A percentile compares a stretch with the other conserved stretches of the same genome.
phyloP scores from a whole-genome alignment of 2,329 filamentous ascomycete species.

The Pseudohalonectria lignicola region DNA sequence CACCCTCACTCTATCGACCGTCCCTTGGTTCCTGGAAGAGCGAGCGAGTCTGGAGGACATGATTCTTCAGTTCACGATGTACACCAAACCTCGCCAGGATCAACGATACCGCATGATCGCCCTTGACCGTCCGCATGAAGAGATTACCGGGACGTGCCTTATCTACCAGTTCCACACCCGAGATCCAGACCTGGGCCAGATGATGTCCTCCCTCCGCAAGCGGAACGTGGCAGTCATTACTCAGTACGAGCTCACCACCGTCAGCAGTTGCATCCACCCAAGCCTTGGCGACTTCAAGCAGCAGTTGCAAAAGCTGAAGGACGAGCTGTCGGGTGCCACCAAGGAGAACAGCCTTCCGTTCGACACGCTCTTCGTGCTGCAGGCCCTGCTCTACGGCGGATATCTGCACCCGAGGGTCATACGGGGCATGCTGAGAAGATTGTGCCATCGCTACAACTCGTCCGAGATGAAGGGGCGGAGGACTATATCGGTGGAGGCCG shows the following conservation, averaged over 20 bases:
- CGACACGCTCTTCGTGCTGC: slow-evolving; percentile 47
- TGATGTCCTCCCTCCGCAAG: slow-evolving; percentile 14
- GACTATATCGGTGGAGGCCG: slow-evolving; percentile 38
- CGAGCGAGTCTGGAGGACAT: neutral
- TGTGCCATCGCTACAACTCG: slow-evolving; percentile 31
- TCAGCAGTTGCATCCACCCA: neutral
- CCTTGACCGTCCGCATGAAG: slow-evolving; percentile 17
- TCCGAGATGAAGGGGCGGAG: slow-evolving; percentile 15
- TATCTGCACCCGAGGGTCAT: slow-evolving; percentile 47
- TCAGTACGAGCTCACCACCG: slow-evolving; percentile 8
- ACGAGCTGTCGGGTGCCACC: slow-evolving; percentile 16
- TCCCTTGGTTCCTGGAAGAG: slow-evolving; percentile 31
- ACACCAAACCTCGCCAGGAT: neutral
- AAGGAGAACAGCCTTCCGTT: slow-evolving; percentile 32
- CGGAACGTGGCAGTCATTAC: slow-evolving; percentile 15
- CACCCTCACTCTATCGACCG: slow-evolving; percentile 34
- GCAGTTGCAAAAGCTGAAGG: slow-evolving; percentile 13
- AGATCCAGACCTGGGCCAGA: slow-evolving; percentile 14
- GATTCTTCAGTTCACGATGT: neutral
- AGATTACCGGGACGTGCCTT: slow-evolving; percentile 27
- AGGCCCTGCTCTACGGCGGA: slow-evolving; percentile 51
- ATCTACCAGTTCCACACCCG: slow-evolving; percentile 28
- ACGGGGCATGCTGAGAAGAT: slow-evolving; percentile 25
- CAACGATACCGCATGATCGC: slow-evolving; percentile 17
- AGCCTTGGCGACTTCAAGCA: slow-evolving; percentile 1